Percentiles rank a stretch among this genome's conserved stretches.
phyloP scores from a whole-genome alignment of 2,329 filamentous ascomycete species.

The Cladosporium halotolerans region DNA sequence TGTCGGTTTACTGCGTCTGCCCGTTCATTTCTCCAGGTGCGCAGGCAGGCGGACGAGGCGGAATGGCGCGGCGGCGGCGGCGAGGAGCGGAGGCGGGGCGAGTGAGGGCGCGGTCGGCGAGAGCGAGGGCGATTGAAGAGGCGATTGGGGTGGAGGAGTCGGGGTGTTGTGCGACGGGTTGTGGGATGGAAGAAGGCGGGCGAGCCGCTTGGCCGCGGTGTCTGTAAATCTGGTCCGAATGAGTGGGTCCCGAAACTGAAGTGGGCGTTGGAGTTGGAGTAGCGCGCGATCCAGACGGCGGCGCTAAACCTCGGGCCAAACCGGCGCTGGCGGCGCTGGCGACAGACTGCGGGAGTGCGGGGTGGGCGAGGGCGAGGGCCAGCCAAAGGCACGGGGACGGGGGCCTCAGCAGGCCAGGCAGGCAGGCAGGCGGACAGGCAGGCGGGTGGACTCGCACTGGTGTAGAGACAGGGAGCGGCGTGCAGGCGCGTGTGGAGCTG shows the following conservation, averaged over 20 bases:
- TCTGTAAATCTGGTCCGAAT: background rate
- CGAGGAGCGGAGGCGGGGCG: background rate
- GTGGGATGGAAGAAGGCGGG: background rate
- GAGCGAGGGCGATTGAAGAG: background rate
- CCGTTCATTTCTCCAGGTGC: background rate
- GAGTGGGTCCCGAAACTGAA: background rate
- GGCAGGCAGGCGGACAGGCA: background rate
- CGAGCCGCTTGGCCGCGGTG: background rate
- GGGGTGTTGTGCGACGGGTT: background rate
- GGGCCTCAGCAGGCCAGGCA: too few relatives aligned
- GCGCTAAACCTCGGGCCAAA: background rate
- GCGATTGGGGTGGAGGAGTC: background rate
- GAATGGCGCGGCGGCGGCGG: background rate
- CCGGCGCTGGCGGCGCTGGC: background rate
- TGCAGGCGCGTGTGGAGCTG: too few relatives aligned
- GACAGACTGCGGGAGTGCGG: background rate
- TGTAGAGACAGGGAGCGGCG: too few relatives aligned
- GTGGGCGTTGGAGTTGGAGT: background rate
- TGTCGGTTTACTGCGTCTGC: conserved; percentile 1
- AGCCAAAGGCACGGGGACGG: background rate
- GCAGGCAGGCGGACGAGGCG: background rate
- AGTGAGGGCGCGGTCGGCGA: background rate
- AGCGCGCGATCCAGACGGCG: background rate
- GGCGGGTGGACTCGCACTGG: too few relatives aligned
- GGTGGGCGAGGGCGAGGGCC: background rate